phyloP scores from a whole-genome alignment of 1,284 basidiomycete species.

The Thecaphora thlaspeos region DNA sequence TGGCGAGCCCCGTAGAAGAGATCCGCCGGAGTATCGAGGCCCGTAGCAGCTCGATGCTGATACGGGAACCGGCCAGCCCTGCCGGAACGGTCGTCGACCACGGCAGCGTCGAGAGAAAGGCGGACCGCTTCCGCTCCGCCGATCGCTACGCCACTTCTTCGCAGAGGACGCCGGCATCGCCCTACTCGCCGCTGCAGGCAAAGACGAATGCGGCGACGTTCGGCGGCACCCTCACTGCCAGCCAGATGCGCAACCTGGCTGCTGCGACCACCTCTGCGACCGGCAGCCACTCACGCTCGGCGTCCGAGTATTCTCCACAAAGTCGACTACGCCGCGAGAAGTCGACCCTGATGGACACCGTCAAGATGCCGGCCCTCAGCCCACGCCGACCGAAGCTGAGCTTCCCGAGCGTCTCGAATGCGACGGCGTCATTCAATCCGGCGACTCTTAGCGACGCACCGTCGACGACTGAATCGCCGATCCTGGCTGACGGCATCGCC shows the following conservation, averaged over 20 bases:
- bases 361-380: slow-evolving; percentile 12
- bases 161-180: slow-evolving; percentile 6
- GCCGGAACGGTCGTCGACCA: not conserved
- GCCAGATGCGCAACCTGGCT: slow-evolving; percentile 29
- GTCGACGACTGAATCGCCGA: not conserved
- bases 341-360: slow-evolving; percentile 5
- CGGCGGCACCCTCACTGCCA: slow-evolving; percentile 19
- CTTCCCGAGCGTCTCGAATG: slow-evolving; percentile 39
- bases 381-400: slow-evolving; percentile 32
- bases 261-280: slow-evolving; percentile 1
- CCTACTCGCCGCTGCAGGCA: slow-evolving; percentile 7
- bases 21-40: slow-evolving; percentile 1
- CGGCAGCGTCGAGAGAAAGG: slow-evolving; percentile 3
- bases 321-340: slow-evolving; percentile 15
- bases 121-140: slow-evolving; percentile 12
- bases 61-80: slow-evolving; percentile 1
- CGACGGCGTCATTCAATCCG: slow-evolving; percentile 24
- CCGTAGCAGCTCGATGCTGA: slow-evolving; percentile 11
- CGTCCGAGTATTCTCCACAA: slow-evolving; percentile 28
- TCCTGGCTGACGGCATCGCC: not conserved
- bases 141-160: slow-evolving; percentile 13
- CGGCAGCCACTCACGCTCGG: slow-evolving; percentile 19
- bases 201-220: slow-evolving; percentile 5
- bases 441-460: not conserved
- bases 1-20: slow-evolving; percentile 1